Conservation (phyloP, 192 early-diverging fungal species). For the Umbelopsis ramanniana region DNA sequence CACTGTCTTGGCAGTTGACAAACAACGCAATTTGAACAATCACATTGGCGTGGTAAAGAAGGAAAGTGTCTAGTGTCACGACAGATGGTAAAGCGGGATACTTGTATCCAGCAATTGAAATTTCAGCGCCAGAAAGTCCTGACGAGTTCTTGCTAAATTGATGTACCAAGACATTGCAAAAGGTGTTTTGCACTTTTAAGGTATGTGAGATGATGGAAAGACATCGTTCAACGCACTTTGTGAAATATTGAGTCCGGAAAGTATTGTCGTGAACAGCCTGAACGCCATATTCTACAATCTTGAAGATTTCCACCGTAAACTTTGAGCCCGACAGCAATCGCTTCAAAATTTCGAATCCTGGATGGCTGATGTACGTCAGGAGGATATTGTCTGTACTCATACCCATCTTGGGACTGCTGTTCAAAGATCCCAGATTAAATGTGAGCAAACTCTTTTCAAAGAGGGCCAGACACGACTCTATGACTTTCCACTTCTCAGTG, state of each 20-base stretch:
- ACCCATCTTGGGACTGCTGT: slow-evolving; percentile 24
- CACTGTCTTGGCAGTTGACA: slow-evolving; percentile 66
- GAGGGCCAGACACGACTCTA: slow-evolving; percentile 71
- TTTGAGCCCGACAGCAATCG: slow-evolving; percentile 78
- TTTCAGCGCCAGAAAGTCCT: slow-evolving; percentile 33
- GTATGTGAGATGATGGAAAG: slow-evolving; percentile 69
- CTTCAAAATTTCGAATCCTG: slow-evolving; percentile 84
- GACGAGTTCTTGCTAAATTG: slow-evolving; percentile 47
- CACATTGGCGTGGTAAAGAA: slow-evolving; percentile 68
- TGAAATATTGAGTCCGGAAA: slow-evolving; percentile 39
- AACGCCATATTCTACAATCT: slow-evolving; percentile 65
- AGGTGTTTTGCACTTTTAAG: slow-evolving; percentile 74
- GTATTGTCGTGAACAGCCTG: slow-evolving; percentile 60
- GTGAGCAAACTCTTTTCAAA: slow-evolving; percentile 81
- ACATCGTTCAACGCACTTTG: slow-evolving; percentile 45
- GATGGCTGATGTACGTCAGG: slow-evolving; percentile 53
- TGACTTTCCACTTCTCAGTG: slow-evolving; percentile 79
- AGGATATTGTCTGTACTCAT: slow-evolving; percentile 22
- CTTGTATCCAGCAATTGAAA: slow-evolving; percentile 40
- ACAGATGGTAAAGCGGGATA: slow-evolving; percentile 54
- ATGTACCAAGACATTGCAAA: slow-evolving; percentile 70
- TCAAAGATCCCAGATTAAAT: slow-evolving; percentile 68
- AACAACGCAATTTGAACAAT: slow-evolving; percentile 77
- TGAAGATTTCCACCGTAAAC: slow-evolving; percentile 71
- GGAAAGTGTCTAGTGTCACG: slow-evolving; percentile 77